Percentiles rank a stretch among this genome's conserved stretches.
These are phyloP conservation scores for Cubamyces sp. DNA, from an alignment of 768 basidiomycete genomes.

Conservation along the genomic window DNA sequence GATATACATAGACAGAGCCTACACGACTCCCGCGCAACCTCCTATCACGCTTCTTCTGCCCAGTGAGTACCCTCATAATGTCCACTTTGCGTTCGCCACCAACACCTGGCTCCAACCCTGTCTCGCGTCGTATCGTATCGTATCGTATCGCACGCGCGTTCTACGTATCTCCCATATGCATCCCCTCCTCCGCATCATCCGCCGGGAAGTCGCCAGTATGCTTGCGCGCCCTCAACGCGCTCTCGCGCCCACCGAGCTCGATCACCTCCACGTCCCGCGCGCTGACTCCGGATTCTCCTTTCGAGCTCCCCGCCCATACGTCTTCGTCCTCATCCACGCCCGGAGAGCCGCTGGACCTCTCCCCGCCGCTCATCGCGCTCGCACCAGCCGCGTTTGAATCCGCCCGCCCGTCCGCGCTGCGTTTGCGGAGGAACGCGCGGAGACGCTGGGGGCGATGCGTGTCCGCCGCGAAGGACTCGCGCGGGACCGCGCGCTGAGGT, in stretches of 20 bases:
- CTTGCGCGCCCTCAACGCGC: neutral
- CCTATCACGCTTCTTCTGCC: too few species aligned
- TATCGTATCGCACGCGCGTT: too few species aligned
- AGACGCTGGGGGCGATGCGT: neutral
- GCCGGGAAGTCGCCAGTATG: neutral
- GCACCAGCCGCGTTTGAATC: too few species aligned
- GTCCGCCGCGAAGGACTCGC: neutral
- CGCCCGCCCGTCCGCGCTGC: too few species aligned
- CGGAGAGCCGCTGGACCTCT: neutral
- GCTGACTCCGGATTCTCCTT: neutral
- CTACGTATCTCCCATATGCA: too few species aligned
- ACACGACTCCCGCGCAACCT: too few species aligned
- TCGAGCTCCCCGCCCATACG: neutral
- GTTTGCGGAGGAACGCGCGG: neutral
- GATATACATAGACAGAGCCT: too few species aligned
- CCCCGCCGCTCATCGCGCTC: too few species aligned
- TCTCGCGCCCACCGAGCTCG: neutral
- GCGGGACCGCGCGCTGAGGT: slow-evolving; percentile 36
- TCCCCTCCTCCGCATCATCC: neutral
- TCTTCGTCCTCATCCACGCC: neutral
- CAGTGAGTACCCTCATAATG: too few species aligned
- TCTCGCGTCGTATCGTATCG: too few species aligned
- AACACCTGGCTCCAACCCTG: too few species aligned
- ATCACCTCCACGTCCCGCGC: slow-evolving; percentile 1
- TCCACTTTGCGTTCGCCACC: too few species aligned